These are phyloP conservation scores for Pyronema domesticum DNA, from an alignment of 495 filamentous ascomycete species.

Conservation along the genomic window DNA sequence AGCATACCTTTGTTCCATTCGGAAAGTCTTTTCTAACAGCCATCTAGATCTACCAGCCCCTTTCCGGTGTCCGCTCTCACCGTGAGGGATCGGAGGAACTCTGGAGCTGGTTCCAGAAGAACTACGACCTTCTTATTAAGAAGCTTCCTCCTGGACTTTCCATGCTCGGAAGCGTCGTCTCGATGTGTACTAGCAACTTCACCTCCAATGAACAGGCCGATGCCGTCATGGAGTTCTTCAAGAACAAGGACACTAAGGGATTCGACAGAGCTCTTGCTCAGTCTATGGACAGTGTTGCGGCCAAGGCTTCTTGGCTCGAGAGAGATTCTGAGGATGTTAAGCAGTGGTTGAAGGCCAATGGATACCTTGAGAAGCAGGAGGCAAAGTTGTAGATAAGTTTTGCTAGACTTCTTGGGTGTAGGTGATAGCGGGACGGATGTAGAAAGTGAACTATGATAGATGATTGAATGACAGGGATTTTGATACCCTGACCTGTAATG, in stretches of 20 bases:
- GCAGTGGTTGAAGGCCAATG: constrained; percentile 32
- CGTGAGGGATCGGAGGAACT: constrained; percentile 60
- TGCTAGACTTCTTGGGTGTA: no score
- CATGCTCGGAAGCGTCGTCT: constrained; percentile 74
- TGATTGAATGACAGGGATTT: no score
- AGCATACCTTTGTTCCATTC: not conserved
- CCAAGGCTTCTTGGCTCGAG: constrained; percentile 42
- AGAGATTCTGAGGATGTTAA: constrained; percentile 40
- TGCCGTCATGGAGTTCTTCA: constrained; percentile 66
- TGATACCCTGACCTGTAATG: no score
- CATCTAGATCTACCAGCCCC: constrained; percentile 55
- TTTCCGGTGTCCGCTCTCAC: constrained; percentile 61
- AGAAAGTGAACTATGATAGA: no score
- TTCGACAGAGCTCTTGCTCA: constrained; percentile 45
- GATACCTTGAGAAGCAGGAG: constrained; percentile 9
- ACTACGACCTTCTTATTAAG: constrained; percentile 68
- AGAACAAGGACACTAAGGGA: constrained; percentile 58
- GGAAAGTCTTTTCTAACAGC: constrained; percentile 1
- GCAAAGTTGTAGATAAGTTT: no score
- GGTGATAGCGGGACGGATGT: no score
- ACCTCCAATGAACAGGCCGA: constrained; percentile 54
- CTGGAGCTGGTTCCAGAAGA: constrained; percentile 65
- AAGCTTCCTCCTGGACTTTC: constrained; percentile 62
- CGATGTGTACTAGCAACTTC: constrained; percentile 69
- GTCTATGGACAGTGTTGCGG: constrained; percentile 41